phyloP scores from a whole-genome alignment of 75 land plant species.

The Chamaecyparis obtusa region DNA sequence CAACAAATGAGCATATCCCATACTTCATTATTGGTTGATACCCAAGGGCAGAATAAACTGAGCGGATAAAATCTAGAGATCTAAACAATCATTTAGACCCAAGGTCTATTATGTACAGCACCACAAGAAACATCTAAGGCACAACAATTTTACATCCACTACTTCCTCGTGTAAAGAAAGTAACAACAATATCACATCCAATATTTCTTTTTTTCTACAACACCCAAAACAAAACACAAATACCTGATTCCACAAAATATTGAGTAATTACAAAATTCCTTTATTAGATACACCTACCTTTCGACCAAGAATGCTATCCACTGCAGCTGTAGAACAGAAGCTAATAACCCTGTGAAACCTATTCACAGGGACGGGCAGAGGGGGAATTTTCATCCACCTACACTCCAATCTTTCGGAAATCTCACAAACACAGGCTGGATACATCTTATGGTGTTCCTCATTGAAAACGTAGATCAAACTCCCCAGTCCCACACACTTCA shows the following conservation, averaged over 20 bases:
- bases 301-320: slow-evolving; percentile 13
- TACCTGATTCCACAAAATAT: background rate
- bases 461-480: slow-evolving; percentile 55
- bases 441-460: slow-evolving; percentile 44
- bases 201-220: background rate
- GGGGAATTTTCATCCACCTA: slow-evolving; percentile 46
- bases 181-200: background rate
- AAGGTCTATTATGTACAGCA: background rate
- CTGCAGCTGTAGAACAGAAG: slow-evolving; percentile 48
- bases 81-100: background rate
- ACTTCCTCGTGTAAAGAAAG: background rate
- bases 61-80: background rate
- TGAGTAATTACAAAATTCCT: background rate
- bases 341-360: slow-evolving; percentile 51
- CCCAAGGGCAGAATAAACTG: background rate
- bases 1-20: background rate
- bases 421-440: slow-evolving; percentile 59
- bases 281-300: background rate
- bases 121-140: background rate
- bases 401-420: slow-evolving; percentile 19
- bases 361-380: slow-evolving; percentile 42
- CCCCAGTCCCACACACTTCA: slow-evolving; percentile 57
- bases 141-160: background rate
- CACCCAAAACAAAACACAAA: background rate
- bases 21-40: background rate